Conservation (phyloP, 208 protist species). For the Entamoeba histolytica region DNA sequence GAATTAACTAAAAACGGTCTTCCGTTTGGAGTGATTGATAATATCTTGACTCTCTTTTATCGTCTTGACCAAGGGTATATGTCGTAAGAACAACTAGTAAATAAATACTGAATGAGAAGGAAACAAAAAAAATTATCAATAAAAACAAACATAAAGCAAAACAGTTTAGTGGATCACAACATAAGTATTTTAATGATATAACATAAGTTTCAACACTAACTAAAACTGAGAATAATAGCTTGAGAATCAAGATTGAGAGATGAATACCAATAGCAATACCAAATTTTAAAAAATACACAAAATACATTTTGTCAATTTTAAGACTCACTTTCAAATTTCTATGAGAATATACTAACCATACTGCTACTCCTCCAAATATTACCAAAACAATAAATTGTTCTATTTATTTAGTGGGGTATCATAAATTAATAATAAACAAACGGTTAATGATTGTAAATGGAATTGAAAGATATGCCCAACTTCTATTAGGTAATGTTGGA, state of each 20-base stretch:
- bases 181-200: background rate
- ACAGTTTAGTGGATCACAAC: background rate
- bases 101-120: too few species aligned
- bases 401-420: background rate
- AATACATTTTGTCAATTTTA: background rate
- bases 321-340: background rate
- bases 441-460: background rate
- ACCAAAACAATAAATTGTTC: background rate
- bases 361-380: background rate
- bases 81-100: too few species aligned
- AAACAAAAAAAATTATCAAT: too few species aligned
- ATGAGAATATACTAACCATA: background rate
- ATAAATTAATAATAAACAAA: background rate
- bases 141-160: background rate
- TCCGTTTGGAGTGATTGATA: too few species aligned
- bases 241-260: background rate
- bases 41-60: too few species aligned
- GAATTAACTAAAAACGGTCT: too few species aligned
- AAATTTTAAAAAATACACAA: background rate
- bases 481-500: background rate
- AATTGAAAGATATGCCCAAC: background rate
- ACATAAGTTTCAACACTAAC: background rate
- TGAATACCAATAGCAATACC: background rate
- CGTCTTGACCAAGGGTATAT: too few species aligned
- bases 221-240: background rate